These are phyloP conservation scores for Pichia insulana DNA, from an alignment of 805 yeast genomes.

Conservation along the genomic window DNA sequence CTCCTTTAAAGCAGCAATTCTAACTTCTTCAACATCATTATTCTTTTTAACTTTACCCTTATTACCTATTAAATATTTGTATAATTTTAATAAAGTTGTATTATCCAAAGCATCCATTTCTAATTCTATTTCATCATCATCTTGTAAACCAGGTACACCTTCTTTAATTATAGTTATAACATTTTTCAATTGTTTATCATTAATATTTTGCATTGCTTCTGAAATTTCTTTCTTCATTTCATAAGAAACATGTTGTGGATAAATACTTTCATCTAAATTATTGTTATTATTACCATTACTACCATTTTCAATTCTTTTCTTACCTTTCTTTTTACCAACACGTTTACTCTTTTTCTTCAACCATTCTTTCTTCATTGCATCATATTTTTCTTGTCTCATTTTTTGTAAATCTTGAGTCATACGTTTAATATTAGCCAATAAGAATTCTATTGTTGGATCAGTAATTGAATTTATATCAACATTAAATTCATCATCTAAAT, in stretches of 20 bases:
- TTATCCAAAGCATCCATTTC: constrained; percentile 92
- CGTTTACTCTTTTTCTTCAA: constrained; percentile 37
- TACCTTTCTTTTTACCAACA: constrained; percentile 32
- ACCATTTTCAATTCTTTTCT: constrained; percentile 35
- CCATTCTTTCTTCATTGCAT: constrained; percentile 57
- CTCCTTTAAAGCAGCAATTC: constrained; percentile 63
- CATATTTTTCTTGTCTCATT: constrained; percentile 71
- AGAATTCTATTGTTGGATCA: constrained; percentile 82
- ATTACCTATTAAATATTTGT: constrained; percentile 64
- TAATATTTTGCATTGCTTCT: constrained; percentile 67
- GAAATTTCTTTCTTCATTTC: constrained; percentile 95
- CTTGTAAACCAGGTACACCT: constrained; percentile 55
- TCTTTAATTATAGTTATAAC: constrained; percentile 82
- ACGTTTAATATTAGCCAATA: constrained; percentile 78
- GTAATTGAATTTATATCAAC: constrained; percentile 57
- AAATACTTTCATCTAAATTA: constrained; percentile 14
- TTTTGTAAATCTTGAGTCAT: constrained; percentile 80
- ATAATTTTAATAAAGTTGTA: constrained; percentile 69
- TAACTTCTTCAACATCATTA: constrained; percentile 53
- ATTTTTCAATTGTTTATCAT: constrained; percentile 74
- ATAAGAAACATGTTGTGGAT: constrained; percentile 56
- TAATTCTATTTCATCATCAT: constrained; percentile 90
- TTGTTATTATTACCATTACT: constrained; percentile 32
- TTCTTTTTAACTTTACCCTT: constrained; percentile 27
- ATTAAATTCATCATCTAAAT: constrained; percentile 47